These are phyloP conservation scores for Naematelia encephala DNA, from an alignment of 768 basidiomycete genomes.

Conservation along the genomic window DNA sequence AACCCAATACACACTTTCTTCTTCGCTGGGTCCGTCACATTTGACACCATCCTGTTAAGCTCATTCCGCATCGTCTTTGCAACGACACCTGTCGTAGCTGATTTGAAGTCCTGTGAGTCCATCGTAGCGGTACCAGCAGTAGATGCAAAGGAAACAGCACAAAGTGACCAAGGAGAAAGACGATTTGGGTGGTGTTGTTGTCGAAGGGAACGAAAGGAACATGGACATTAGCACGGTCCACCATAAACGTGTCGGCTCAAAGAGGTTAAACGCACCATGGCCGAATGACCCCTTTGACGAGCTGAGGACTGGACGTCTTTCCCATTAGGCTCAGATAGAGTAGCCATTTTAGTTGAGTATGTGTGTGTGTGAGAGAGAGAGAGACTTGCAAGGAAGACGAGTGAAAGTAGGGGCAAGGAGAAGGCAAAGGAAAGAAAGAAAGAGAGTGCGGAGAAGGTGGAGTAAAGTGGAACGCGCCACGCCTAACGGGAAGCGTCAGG, in stretches of 20 bases:
- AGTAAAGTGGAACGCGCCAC: background rate
- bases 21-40: constrained; percentile 71
- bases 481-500: too few species aligned
- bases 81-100: constrained; percentile 89
- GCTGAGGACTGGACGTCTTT: constrained; percentile 25
- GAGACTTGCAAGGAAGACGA: background rate
- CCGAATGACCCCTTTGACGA: constrained; percentile 41
- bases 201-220: background rate
- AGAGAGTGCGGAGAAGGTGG: background rate
- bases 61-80: constrained; percentile 98
- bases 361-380: background rate
- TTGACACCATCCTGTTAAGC: constrained; percentile 85
- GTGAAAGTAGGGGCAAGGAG: background rate
- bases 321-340: constrained; percentile 25
- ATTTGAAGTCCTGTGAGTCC: constrained; percentile 69
- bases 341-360: constrained; percentile 27
- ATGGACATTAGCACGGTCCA: background rate
- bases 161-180: background rate
- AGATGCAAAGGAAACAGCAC: background rate
- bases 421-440: constrained; percentile 4
- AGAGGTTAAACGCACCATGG: constrained; percentile 32
- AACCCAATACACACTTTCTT: constrained; percentile 57
- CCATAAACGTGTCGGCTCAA: background rate
- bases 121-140: background rate
- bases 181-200: background rate